Evolutionary conservation across 371 early-diverging fungal species (phyloP), one percentile per base, ranked within the genome.

Genomic region (Nematocida parisii): DNA sequence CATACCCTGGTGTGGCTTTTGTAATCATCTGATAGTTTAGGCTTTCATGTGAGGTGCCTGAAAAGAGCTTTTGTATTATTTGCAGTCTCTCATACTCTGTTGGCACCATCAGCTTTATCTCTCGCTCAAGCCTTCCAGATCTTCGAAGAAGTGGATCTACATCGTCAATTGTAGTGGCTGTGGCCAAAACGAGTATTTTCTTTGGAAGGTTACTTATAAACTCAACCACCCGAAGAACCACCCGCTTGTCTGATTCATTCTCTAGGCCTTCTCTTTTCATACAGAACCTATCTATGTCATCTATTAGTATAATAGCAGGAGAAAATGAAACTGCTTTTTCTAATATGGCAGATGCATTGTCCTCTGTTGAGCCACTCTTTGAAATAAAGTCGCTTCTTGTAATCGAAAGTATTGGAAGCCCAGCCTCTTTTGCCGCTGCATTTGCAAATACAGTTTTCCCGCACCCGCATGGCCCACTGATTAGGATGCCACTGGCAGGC

Each of bases 101-200:
- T 45, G 87, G 87, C 22, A 87, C 86, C 60, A 71, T 80, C 52
- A 87, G 80, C 55, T 84, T 75, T 18, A 87, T 52, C 44, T 85
- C 81, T 57, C 39, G 68, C 24, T 83, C 77, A 6, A 83, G 55
- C 40, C 71, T 66, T 61, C 84, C 84, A 77, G 73, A 82, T 61
- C 61, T 75, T 66, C 75, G 68, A 13, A 84, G 60, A 22, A 54
- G 39, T 46, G 73, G 62, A 64, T 86, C 64, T 42, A 80, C 40
- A 2, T 77, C 62, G 20, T 54, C 66, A 6, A 61, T 22, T n/a
- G 62, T 66, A 20, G 67, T 77, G 20, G 72, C 80, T 62, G 71
- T 75, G 11, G 82, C 58, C 39, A 85, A 73, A 27, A 85, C 75
- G 1, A 85, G 6, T 15, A 74, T 47, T 15, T 74, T 71, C 15